Evolutionary conservation across 345 rosid species (phyloP), one percentile per base, ranked within the genome.

Genomic region (Lumnitzera littorea): DNA sequence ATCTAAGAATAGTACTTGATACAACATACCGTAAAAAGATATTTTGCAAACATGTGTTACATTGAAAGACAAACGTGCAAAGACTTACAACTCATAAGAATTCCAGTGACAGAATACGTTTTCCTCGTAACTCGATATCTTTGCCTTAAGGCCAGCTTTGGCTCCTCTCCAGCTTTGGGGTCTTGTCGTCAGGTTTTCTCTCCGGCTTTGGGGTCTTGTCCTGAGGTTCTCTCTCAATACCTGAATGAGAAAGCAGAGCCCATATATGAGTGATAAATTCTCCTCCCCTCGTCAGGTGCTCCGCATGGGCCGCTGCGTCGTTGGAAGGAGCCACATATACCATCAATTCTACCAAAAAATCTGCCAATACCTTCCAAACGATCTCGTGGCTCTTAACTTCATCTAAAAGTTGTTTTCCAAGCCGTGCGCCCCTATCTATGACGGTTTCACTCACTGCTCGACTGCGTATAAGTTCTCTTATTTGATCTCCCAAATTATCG

Each of bases 391-490:
- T 5, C 13, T 12, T 43, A 2, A 11, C 0, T 2, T 52, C 53
- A 13, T 48, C 15, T 20, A 48, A 3, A 5, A 60, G 23, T 14
- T 59, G 31, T 13, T 47, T 59, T 41, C 2, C 53, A 0, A 59
- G 62, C 43, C 14, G 0, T n/a, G 23, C 54, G 6, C 52, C 63
- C 2, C 9, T 3, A 11, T 17, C 14, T 11, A 59, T 48, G 9
- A 59, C 29, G 0, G n/a, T 59, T 13, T 14, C 1, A 11, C n/a
- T 52, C 23, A 0, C 0, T 0, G 0, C 12, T 10, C 3, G 5
- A 48, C 3, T 13, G 0, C 2, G 12, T 16, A 0, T 8, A 24
- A 61, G 13, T 25, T 20, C 14, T 15, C 0, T 11, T 17, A 27
- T 0, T 29, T 13, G 1, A 24, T 20, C 48, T 1, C 16, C 27